Conservation (phyloP, 805 yeast genomes). For the Yarrowia divulgata region DNA sequence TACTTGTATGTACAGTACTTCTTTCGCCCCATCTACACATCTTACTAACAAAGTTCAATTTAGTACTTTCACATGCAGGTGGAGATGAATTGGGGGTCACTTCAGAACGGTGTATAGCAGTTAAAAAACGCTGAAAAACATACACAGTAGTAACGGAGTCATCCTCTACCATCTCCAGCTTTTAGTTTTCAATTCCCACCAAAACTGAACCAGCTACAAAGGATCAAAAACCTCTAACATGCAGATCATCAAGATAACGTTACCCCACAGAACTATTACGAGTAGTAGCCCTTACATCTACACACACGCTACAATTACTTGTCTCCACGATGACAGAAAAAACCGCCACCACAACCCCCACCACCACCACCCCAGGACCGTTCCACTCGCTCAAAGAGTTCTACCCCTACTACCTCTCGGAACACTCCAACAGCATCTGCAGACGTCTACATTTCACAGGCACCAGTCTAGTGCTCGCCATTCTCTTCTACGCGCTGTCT, state of each 20-base stretch:
- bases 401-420: conserved; percentile 32
- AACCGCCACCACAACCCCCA: neutral
- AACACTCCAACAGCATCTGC: conserved; percentile 29
- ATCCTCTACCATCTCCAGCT: no score
- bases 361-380: neutral
- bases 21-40: no score
- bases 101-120: no score
- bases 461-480: conserved; percentile 5
- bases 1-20: no score
- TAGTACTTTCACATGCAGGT: conserved; percentile 4
- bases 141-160: no score
- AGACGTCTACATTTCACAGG: conserved; percentile 30
- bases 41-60: neutral
- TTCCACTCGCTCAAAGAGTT: conserved; percentile 11
- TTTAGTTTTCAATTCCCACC: no score
- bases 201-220: no score
- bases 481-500: neutral
- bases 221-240: no score
- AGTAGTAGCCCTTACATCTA: no score
- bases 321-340: neutral
- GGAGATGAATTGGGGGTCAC: no score
- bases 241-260: neutral
- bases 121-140: no score
- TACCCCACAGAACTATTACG: neutral
- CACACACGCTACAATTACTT: no score